Conservation (phyloP, 2,329 filamentous ascomycete species). For the Fusarium sp. region DNA sequence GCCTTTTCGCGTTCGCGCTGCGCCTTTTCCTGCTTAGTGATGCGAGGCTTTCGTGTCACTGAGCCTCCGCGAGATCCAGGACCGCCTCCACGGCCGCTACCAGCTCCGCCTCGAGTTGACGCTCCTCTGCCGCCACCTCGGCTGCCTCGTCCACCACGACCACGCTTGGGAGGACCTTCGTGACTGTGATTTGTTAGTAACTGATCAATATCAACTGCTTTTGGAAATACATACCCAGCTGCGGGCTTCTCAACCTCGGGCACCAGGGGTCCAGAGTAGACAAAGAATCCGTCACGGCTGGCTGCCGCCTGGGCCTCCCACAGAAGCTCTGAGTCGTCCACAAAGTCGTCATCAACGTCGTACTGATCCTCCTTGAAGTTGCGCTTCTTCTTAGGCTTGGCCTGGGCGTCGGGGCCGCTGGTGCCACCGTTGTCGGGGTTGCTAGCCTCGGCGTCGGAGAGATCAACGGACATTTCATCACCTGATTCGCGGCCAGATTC, state of each 20-base stretch:
- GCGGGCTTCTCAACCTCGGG: slow-evolving; percentile 84
- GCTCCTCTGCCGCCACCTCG: slow-evolving; percentile 71
- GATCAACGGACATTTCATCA: slow-evolving; percentile 87
- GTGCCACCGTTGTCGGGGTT: slow-evolving; percentile 84
- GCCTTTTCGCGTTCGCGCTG: slow-evolving; percentile 85
- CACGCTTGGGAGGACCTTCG: slow-evolving; percentile 79
- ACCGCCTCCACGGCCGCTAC: slow-evolving; percentile 61
- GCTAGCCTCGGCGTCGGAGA: slow-evolving; percentile 80
- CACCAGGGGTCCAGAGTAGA: slow-evolving; percentile 92
- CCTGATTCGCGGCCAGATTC: slow-evolving; percentile 76
- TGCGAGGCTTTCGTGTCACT: slow-evolving; percentile 82
- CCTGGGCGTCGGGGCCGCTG: slow-evolving; percentile 71
- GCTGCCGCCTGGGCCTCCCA: slow-evolving; percentile 97
- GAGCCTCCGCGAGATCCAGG: slow-evolving; percentile 82
- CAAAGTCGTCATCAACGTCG: slow-evolving; percentile 84
- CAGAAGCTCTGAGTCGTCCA: slow-evolving; percentile 92
- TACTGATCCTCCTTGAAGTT: slow-evolving; percentile 86
- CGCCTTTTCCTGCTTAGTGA: slow-evolving; percentile 87
- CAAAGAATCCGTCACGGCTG: slow-evolving; percentile 96
- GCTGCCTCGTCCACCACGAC: slow-evolving; percentile 64
- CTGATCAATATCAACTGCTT: neutral
- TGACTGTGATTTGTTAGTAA: slow-evolving; percentile 65
- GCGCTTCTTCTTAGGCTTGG: slow-evolving; percentile 81
- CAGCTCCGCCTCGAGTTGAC: slow-evolving; percentile 66
- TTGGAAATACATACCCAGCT: slow-evolving; percentile 59